These are phyloP conservation scores for Suillus alpinus DNA, from an alignment of 768 basidiomycete genomes.

Conservation along the genomic window DNA sequence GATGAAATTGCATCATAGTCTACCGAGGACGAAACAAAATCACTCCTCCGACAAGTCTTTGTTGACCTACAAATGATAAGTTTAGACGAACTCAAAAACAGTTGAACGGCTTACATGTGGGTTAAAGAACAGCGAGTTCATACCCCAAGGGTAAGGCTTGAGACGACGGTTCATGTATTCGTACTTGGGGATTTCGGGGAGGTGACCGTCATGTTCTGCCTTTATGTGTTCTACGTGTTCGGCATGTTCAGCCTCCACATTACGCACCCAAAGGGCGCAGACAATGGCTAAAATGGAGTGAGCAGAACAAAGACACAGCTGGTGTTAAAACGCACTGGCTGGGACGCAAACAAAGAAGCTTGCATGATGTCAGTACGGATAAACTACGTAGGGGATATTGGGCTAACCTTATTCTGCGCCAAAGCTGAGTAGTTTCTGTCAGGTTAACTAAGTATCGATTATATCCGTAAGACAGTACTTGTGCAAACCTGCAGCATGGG, in stretches of 20 bases:
- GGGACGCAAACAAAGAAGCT: slow-evolving; percentile 79
- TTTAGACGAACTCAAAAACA: slow-evolving; percentile 2
- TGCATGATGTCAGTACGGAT: not conserved
- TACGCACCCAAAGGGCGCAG: slow-evolving; percentile 44
- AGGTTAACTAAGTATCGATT: slow-evolving; percentile 10
- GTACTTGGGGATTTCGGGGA: slow-evolving; percentile 69
- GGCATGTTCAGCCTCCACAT: slow-evolving; percentile 60
- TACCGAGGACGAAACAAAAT: not conserved
- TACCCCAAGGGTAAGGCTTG: slow-evolving; percentile 86
- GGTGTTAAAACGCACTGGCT: slow-evolving; percentile 50
- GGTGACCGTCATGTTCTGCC: slow-evolving; percentile 67
- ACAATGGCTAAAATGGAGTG: slow-evolving; percentile 17
- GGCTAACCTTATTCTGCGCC: slow-evolving; percentile 82
- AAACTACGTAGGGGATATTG: not conserved
- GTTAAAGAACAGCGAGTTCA: slow-evolving; percentile 82
- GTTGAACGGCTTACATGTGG: slow-evolving; percentile 49
- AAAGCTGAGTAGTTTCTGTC: slow-evolving; percentile 72
- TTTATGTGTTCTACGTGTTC: slow-evolving; percentile 70
- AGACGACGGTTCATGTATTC: slow-evolving; percentile 73
- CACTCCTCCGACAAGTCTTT: slow-evolving; percentile 51
- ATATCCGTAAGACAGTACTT: slow-evolving; percentile 8
- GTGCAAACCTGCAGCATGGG: slow-evolving; percentile 62
- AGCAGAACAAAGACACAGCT: slow-evolving; percentile 12
- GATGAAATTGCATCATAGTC: not conserved
- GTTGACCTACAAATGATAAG: slow-evolving; percentile 45